Evolutionary conservation across 768 basidiomycete species (phyloP).

Genomic region (Auriculariales sp.): DNA sequence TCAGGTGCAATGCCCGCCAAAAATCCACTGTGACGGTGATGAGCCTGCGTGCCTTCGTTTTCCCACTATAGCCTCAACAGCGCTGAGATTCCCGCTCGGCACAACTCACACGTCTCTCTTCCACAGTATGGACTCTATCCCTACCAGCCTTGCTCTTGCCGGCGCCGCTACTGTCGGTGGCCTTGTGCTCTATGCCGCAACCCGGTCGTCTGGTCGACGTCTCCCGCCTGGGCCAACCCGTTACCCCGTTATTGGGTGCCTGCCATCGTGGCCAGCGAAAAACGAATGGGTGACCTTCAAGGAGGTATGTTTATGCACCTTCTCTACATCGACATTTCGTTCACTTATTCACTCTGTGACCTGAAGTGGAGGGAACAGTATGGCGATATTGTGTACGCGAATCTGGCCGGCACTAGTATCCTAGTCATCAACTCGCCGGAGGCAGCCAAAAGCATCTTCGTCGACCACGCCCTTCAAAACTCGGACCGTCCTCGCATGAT

Average conservation of each 20-base stretch:
- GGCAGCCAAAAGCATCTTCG: constrained; percentile 10
- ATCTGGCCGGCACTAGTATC: constrained; percentile 50
- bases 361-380: neutral
- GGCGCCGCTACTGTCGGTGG: neutral
- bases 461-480: constrained; percentile 9
- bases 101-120: neutral
- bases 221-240: constrained; percentile 14
- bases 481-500: constrained; percentile 8
- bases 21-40: too few species aligned
- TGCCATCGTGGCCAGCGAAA: constrained; percentile 12
- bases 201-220: neutral
- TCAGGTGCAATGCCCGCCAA: too few species aligned
- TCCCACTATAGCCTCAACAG: neutral
- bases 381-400: constrained; percentile 51
- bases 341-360: too few species aligned
- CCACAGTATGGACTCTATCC: neutral
- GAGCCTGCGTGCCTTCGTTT: too few species aligned
- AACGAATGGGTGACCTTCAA: constrained; percentile 4
- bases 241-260: constrained; percentile 12
- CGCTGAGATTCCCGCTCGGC: neutral
- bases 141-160: neutral
- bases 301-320: too few species aligned
- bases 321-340: too few species aligned
- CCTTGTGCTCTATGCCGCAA: neutral
- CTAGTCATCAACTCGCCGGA: constrained; percentile 9